Conservation (phyloP, 768 basidiomycete species). For the Pulveroboletus sp. region DNA sequence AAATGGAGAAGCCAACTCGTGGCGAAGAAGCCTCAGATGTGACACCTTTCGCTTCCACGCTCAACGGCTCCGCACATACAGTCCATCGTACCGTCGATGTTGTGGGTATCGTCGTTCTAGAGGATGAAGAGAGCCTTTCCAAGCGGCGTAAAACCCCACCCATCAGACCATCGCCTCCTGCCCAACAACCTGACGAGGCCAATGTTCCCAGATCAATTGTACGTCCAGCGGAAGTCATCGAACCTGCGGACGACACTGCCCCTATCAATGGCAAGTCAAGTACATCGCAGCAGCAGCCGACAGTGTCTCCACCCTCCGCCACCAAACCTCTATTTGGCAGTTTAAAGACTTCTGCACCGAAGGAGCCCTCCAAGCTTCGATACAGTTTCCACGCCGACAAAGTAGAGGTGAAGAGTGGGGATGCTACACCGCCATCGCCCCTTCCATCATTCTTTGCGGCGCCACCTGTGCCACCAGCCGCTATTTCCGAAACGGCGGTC, state of each 20-base stretch:
- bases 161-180: slow-evolving; percentile 1
- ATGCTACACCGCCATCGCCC: slow-evolving; percentile 2
- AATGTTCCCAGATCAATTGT: slow-evolving; percentile 19
- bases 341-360: slow-evolving; percentile 57
- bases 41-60: slow-evolving; percentile 9
- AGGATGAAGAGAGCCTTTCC: slow-evolving; percentile 36
- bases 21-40: slow-evolving; percentile 5
- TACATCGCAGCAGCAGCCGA: background rate
- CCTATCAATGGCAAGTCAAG: slow-evolving; percentile 16
- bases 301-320: slow-evolving; percentile 20
- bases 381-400: slow-evolving; percentile 63
- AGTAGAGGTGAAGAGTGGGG: slow-evolving; percentile 30
- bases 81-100: background rate
- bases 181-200: slow-evolving; percentile 34
- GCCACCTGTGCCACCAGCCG: too few relatives aligned
- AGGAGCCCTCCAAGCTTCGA: slow-evolving; percentile 75
- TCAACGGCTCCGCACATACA: slow-evolving; percentile 16
- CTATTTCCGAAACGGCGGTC: background rate
- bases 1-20: slow-evolving; percentile 39
- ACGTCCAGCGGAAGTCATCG: slow-evolving; percentile 39
- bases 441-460: slow-evolving; percentile 19
- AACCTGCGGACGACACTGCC: slow-evolving; percentile 30
- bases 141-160: slow-evolving; percentile 49
- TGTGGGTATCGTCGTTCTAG: slow-evolving; percentile 36
- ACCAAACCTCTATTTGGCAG: slow-evolving; percentile 20